Base-by-base conservation (phyloP, 2,329 filamentous ascomycete genomes). In the Malbranchea cinnamomea region DNA sequence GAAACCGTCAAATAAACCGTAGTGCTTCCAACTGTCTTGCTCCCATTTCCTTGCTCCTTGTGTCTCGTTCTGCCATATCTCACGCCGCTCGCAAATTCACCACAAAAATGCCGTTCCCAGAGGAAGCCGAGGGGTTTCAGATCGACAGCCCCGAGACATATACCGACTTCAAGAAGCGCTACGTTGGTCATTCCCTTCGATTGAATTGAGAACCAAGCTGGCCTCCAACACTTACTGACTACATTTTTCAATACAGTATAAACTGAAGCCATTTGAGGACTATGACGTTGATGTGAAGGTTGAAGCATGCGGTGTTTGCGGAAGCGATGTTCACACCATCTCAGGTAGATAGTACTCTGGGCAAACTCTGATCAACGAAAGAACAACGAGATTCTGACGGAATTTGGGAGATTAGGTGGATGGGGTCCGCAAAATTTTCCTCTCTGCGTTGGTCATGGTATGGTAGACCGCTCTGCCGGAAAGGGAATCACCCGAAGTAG, bases 281-380 rank as follows among this genome's bases (percentile, higher is more conserved):
- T 69, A 81, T 55, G 52, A 92, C 49, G 71, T 92, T 45, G 83
- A 92, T 51, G 71, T 93, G 56, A 78, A 85, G 63, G 77, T 92
- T 46, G 74, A 84, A 42, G 76, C 71, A 49, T 87, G 80, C 47
- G 79, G 81, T 47, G 65, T 82, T 30, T 82, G 78, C 50, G 71
- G 74, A 42, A 77, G 70, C 42, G 77, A 83, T 47, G 61, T 78
- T 26, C 77, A 80, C 57, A 79, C 72, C 35, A 67, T 81, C 50
- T 71, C 54, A 45, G 54, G 29, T 31, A 26, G 51, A 45, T 45
- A 31, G 20, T 41, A 9, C 13, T 19, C 24, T 38, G 22, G 8
- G 8, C 19, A 30, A 50, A 73, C n/a, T n/a, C n/a, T n/a, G n/a
- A n/a, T n/a, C n/a, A n/a, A n/a, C n/a, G n/a, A n/a, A n/a, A n/a